A percentile compares a stretch with the other conserved stretches of the same genome.
Evolutionary conservation across 192 early-diverging fungal species (phyloP).

Genomic region (Tieghemiomyces parasiticus): DNA sequence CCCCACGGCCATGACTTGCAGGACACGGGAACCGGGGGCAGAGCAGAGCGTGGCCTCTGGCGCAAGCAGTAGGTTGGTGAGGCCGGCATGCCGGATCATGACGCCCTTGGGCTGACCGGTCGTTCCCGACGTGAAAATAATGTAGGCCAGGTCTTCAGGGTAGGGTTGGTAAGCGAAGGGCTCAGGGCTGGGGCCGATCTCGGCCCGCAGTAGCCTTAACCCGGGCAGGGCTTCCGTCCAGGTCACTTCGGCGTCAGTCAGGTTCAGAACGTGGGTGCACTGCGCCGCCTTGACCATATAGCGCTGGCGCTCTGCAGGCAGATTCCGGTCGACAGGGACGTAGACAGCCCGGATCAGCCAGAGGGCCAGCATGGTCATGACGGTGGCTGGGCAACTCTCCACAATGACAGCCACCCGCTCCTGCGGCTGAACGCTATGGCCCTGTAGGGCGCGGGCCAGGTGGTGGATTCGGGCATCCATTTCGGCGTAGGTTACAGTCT

Average conservation of each 20-base stretch:
- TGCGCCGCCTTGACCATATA: neutral
- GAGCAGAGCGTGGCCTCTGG: neutral
- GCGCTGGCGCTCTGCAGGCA: neutral
- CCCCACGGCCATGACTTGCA: neutral
- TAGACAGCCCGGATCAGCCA: neutral
- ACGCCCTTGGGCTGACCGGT: constrained; percentile 2
- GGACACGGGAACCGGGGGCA: neutral
- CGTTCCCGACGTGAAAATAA: constrained; percentile 1
- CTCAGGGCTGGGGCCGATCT: neutral
- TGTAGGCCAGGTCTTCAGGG: neutral
- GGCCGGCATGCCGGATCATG: neutral
- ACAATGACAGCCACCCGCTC: too few species aligned
- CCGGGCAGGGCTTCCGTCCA: neutral
- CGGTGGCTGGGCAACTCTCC: too few species aligned
- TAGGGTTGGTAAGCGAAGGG: neutral
- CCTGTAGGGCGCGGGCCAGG: too few species aligned
- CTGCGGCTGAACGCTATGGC: too few species aligned
- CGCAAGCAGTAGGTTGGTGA: neutral
- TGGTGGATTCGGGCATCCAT: too few species aligned
- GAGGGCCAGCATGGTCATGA: neutral
- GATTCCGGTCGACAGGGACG: neutral
- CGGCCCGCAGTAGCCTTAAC: neutral
- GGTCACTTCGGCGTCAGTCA: neutral
- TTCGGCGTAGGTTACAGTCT: too few species aligned
- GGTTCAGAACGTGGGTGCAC: neutral